Evolutionary conservation across 768 basidiomycete species (phyloP).

Genomic region (Chalciporus sphaerocephalus): DNA sequence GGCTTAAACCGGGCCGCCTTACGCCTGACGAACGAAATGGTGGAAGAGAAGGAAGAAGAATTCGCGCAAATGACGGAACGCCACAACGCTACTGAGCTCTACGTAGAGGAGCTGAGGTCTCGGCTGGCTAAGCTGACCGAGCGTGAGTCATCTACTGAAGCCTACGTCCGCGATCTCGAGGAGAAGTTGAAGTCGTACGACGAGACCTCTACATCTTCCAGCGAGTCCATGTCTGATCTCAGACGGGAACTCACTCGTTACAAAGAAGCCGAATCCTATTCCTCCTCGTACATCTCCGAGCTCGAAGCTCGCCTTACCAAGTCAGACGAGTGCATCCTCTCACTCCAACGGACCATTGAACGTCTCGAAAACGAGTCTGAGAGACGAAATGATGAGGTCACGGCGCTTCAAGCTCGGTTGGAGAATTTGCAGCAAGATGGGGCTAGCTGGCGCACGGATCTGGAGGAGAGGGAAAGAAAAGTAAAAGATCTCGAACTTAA

Average conservation of each 20-base stretch:
- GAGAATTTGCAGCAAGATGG: conserved; percentile 67
- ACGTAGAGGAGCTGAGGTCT: conserved; percentile 79
- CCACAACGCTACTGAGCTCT: conserved; percentile 75
- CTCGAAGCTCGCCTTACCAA: conserved; percentile 77
- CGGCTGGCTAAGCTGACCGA: conserved; percentile 81
- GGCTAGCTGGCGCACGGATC: conserved; percentile 76
- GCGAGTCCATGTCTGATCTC: conserved; percentile 76
- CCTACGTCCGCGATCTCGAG: conserved; percentile 91
- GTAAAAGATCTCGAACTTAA: conserved; percentile 74
- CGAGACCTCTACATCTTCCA: conserved; percentile 72
- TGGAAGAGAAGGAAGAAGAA: conserved; percentile 88
- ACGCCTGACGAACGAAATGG: conserved; percentile 86
- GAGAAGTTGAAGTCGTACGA: conserved; percentile 84
- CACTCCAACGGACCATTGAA: conserved; percentile 68
- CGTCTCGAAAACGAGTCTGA: conserved; percentile 73
- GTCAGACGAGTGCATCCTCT: conserved; percentile 72
- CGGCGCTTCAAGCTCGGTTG: conserved; percentile 64
- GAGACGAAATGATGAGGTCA: conserved; percentile 67
- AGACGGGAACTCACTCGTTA: conserved; percentile 76
- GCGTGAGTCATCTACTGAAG: conserved; percentile 88
- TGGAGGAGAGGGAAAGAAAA: conserved; percentile 77
- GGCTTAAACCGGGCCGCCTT: conserved; percentile 83
- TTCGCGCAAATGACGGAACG: conserved; percentile 59
- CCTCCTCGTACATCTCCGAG: conserved; percentile 77
- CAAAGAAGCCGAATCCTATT: conserved; percentile 70